Conservation (phyloP, 2,329 filamentous ascomycete species). For the Penicillium nordicum region DNA sequence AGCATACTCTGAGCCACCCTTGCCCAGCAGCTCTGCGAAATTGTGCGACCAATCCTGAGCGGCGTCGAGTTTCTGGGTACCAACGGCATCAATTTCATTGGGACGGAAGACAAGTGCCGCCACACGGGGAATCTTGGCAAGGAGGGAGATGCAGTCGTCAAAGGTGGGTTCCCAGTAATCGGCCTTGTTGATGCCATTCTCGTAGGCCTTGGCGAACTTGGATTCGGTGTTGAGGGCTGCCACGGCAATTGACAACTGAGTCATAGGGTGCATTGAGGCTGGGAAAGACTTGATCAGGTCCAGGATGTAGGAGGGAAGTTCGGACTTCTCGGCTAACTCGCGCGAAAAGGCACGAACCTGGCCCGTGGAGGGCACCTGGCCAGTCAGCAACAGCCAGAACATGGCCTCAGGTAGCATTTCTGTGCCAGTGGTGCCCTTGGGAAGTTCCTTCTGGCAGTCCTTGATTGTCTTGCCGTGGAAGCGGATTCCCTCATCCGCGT, state of each 20-base stretch:
- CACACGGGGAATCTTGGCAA: conserved; percentile 94
- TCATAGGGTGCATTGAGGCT: conserved; percentile 92
- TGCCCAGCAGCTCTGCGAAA: conserved; percentile 94
- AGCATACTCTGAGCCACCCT: conserved; percentile 73
- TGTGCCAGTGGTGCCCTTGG: conserved; percentile 82
- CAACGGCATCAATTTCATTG: conserved; percentile 72
- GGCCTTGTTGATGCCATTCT: conserved; percentile 84
- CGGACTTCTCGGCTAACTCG: conserved; percentile 80
- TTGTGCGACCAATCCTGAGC: conserved; percentile 98
- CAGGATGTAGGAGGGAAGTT: conserved; percentile 76
- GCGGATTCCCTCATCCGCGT: conserved; percentile 93
- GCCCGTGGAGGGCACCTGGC: conserved; percentile 76
- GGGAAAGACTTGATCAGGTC: conserved; percentile 90
- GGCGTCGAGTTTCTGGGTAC: conserved; percentile 69
- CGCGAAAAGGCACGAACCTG: conserved; percentile 81
- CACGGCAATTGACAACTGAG: conserved; percentile 91
- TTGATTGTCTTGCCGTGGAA: conserved; percentile 98
- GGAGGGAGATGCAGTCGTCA: conserved; percentile 87
- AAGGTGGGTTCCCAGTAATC: conserved; percentile 99
- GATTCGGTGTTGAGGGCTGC: conserved; percentile 95
- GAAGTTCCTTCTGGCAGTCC: conserved; percentile 89
- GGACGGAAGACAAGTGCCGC: conserved; percentile 96
- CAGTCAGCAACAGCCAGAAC: conserved; percentile 98
- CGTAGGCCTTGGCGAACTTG: conserved; percentile 89
- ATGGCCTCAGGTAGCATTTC: conserved; percentile 99